A percentile compares a stretch with the other conserved stretches of the same genome.
Conservation (phyloP, 1,139 yeast species). For the Saccharomyces hybrid region DNA sequence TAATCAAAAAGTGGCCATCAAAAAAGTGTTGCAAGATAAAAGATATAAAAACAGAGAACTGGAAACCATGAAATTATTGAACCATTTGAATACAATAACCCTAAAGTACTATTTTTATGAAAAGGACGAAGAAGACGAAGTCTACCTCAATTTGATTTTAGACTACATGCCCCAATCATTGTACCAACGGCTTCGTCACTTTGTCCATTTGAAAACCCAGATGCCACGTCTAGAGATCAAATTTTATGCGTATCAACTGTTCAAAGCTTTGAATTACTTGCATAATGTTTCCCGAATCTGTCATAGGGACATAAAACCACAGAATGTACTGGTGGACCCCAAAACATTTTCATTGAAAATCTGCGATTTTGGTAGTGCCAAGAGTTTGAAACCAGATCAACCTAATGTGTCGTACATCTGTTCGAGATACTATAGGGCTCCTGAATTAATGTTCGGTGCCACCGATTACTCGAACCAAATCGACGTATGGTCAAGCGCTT, state of each 20-base stretch:
- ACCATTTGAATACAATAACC: conserved; percentile 80
- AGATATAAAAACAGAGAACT: conserved; percentile 93
- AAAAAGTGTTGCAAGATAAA: conserved; percentile 88
- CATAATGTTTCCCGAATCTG: conserved; percentile 82
- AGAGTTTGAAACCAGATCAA: conserved; percentile 77
- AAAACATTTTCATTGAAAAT: conserved; percentile 73
- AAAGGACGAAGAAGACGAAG: conserved; percentile 43
- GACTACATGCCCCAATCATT: conserved; percentile 94
- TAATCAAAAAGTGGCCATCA: conserved; percentile 80
- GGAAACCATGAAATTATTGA: conserved; percentile 84
- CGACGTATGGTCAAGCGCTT: conserved; percentile 96
- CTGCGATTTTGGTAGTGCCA: conserved; percentile 97
- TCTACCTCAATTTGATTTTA: conserved; percentile 76
- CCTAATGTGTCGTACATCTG: conserved; percentile 95
- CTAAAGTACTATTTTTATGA: conserved; percentile 85
- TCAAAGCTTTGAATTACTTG: conserved; percentile 84
- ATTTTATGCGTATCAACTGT: conserved; percentile 82
- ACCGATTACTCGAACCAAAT: conserved; percentile 90
- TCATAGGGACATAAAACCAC: conserved; percentile 96
- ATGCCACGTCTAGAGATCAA: conserved; percentile 92
- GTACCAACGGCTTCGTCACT: conserved; percentile 83
- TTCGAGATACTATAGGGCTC: conserved; percentile 93
- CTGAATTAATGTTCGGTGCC: conserved; percentile 85
- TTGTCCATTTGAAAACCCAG: conserved; percentile 56
- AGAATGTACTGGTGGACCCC: conserved; percentile 84